Percentiles rank a stretch among this genome's conserved stretches.
Evolutionary conservation across 2,329 filamentous ascomycete genomes (phyloP).

Genomic region (Sphaerulina populicola): DNA sequence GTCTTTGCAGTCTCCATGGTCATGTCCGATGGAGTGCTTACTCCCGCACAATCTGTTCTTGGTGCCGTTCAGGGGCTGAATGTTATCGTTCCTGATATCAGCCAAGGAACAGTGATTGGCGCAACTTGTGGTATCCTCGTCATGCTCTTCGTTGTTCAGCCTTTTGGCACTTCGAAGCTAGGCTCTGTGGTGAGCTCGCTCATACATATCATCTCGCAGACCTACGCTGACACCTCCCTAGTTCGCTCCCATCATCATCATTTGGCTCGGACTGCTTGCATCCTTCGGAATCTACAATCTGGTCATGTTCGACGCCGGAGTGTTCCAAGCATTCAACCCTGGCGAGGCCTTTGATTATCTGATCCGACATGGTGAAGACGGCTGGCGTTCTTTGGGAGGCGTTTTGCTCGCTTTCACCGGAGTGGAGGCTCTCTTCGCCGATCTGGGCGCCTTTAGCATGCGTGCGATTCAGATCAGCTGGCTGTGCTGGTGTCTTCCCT

Average conservation of each 20-base stretch:
- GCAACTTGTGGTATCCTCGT: constrained; percentile 57
- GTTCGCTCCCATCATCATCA: constrained; percentile 58
- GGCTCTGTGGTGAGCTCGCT: background rate
- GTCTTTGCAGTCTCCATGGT: constrained; percentile 60
- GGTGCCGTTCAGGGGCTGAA: constrained; percentile 54
- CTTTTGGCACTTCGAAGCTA: constrained; percentile 14
- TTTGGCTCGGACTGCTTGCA: constrained; percentile 57
- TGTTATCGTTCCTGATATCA: constrained; percentile 51
- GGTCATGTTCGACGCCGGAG: constrained; percentile 38
- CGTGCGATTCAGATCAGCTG: constrained; percentile 64
- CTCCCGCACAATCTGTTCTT: constrained; percentile 61
- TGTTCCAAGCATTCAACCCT: constrained; percentile 46
- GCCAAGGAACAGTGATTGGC: constrained; percentile 51
- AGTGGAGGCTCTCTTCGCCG: constrained; percentile 68
- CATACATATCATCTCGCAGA: background rate
- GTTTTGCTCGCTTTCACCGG: constrained; percentile 66
- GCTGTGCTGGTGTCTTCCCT: constrained; percentile 60
- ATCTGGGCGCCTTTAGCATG: constrained; percentile 59
- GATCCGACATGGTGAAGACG: constrained; percentile 49
- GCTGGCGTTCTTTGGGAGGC: constrained; percentile 57
- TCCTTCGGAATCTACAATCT: constrained; percentile 55
- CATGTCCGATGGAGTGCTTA: constrained; percentile 57
- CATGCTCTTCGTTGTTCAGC: constrained; percentile 22
- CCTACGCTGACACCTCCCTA: constrained; percentile 50
- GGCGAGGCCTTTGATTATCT: constrained; percentile 55